Evolutionary conservation across 495 filamentous ascomycete genomes (phyloP), one percentile per base, ranked within the genome.

Genomic region (Penicillium taxi): DNA sequence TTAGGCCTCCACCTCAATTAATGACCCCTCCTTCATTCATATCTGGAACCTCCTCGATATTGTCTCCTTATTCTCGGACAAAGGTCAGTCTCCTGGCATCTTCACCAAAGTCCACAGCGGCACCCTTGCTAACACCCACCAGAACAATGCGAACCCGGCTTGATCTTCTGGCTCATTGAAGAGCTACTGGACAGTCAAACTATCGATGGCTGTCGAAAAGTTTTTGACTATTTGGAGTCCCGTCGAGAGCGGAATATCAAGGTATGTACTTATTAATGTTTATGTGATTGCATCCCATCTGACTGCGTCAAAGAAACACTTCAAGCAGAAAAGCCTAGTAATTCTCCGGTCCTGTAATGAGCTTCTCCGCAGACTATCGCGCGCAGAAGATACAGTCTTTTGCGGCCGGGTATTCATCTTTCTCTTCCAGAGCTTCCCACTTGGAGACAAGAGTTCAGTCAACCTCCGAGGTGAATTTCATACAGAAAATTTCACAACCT

Each of bases 361-460:
- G 60, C 72, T 99, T 2, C 75, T 96, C 6, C 79, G 91, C 31
- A 73, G 91, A 37, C 70, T 99, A 3, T 96, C 91, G 2, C 73
- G 94, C 30, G 87, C 91, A 3, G 87, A 96, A 51, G 93, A 99
- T 61, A 86, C 93, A 0, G 89, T 94, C 2, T 99, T 98, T 58
- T 96, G 89, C 56, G 91, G 91, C 23, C 74, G 90, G 28, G 89
- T 99, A 14, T 94, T 94, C 54, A 94, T 99, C 45, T 99, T 94
- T 53, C 76, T 96, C 39, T 96, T 95, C 59, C 91, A 96, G 58
- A 93, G 85, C 56, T 96, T 96, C 50, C 87, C 91, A 8, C 70
- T 96, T 0, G 88, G 89, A 17, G 91, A 99, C 63, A 90, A 84
- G 50, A 96, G 91, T 55, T 94, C 89, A 1, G 90, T 99, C 32